Percentiles rank a stretch among this genome's conserved stretches.
Evolutionary conservation across 257 asterid species (phyloP).

Genomic region (Gentiana dahurica): DNA sequence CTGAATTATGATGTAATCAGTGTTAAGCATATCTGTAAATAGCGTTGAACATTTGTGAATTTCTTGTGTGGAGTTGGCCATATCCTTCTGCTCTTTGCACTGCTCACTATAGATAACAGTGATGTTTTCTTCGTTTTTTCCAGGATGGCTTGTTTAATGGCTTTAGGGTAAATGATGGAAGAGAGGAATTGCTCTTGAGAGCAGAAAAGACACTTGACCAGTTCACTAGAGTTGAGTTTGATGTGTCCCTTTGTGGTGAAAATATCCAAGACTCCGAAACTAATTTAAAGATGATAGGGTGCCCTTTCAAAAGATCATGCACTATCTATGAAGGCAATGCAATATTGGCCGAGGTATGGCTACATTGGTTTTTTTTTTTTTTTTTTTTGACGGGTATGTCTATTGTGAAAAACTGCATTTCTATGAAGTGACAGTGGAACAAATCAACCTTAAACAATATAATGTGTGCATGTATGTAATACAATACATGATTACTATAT

Average conservation of each 20-base stretch:
- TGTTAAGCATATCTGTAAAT: too few species aligned
- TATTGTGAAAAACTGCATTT: too few species aligned
- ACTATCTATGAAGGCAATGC: slow-evolving; percentile 65
- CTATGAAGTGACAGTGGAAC: too few species aligned
- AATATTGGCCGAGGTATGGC: slow-evolving; percentile 69
- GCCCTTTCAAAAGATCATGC: slow-evolving; percentile 78
- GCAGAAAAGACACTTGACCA: slow-evolving; percentile 43
- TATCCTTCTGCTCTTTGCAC: too few species aligned
- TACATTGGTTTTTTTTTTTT: neutral
- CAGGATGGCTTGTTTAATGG: slow-evolving; percentile 70
- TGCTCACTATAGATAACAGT: too few species aligned
- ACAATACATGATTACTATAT: too few species aligned
- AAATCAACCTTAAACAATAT: too few species aligned
- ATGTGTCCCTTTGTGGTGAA: slow-evolving; percentile 34
- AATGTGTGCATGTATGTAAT: too few species aligned
- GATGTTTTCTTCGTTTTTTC: slow-evolving; percentile 8
- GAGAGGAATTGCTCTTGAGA: slow-evolving; percentile 36
- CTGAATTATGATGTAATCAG: neutral
- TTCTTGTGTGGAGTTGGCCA: too few species aligned
- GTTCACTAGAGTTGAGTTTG: slow-evolving; percentile 43
- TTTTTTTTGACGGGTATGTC: too few species aligned
- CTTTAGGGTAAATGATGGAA: slow-evolving; percentile 30
- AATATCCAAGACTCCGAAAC: slow-evolving; percentile 29
- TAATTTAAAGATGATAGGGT: slow-evolving; percentile 72
- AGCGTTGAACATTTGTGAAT: too few species aligned